Percentiles rank a stretch among this genome's conserved stretches.
phyloP scores from a whole-genome alignment of 2,329 filamentous ascomycete species.

The Pyrenophora seminiperda region DNA sequence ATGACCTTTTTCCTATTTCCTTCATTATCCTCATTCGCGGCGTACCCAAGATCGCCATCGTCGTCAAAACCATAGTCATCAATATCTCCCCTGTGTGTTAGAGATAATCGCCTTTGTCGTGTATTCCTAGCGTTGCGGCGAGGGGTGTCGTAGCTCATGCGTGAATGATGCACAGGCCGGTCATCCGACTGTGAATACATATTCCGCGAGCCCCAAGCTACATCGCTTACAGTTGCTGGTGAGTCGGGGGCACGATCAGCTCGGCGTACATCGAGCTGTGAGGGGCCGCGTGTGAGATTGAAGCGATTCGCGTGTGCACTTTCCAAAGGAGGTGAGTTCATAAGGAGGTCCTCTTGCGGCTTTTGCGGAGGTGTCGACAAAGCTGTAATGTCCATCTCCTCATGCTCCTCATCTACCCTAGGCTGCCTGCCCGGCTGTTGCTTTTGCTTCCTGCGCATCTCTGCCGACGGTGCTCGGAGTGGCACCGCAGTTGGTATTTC shows the following conservation, averaged over 20 bases:
- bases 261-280: conserved; percentile 47
- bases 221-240: conserved; percentile 43
- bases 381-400: conserved; percentile 89
- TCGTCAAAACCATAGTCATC: conserved; percentile 59
- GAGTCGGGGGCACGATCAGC: conserved; percentile 32
- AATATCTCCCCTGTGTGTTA: conserved; percentile 61
- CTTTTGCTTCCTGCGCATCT: conserved; percentile 73
- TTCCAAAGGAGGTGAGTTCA: conserved; percentile 61
- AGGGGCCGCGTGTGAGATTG: conserved; percentile 55
- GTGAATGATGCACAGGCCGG: conserved; percentile 38
- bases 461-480: conserved; percentile 81
- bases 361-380: conserved; percentile 62
- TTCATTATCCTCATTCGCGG: conserved; percentile 92
- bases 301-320: conserved; percentile 51
- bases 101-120: conserved; percentile 52
- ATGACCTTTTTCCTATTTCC: conserved; percentile 91
- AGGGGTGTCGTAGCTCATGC: conserved; percentile 52
- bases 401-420: conserved; percentile 60
- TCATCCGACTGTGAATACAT: conserved; percentile 20
- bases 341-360: conserved; percentile 68
- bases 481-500: conserved; percentile 94
- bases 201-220: conserved; percentile 34
- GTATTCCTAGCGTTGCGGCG: conserved; percentile 37
- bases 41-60: conserved; percentile 92
- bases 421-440: conserved; percentile 50